phyloP scores from a whole-genome alignment of 495 filamentous ascomycete genomes.

The Neurospora pannonica region DNA sequence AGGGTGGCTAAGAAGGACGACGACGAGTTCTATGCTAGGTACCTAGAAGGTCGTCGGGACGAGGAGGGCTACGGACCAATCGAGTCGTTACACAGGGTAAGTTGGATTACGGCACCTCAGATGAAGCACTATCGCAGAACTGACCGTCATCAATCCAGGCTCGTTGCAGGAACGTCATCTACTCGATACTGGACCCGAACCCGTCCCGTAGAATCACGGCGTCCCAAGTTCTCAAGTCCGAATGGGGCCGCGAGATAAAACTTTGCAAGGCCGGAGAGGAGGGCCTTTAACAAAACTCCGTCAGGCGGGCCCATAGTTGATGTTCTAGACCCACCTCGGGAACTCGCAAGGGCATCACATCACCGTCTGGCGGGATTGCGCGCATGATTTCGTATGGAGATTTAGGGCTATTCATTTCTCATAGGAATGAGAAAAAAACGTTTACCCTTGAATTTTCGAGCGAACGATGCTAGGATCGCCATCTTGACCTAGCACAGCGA shows the following conservation, averaged over 20 bases:
- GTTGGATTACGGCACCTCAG: constrained; percentile 22
- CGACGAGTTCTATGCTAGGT: constrained; percentile 93
- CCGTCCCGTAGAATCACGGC: constrained; percentile 84
- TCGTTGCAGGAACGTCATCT: constrained; percentile 96
- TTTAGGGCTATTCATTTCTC: neutral
- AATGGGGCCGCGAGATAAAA: constrained; percentile 96
- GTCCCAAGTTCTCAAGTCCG: constrained; percentile 91
- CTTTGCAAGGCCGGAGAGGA: constrained; percentile 93
- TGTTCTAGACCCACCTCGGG: neutral
- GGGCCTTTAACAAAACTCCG: constrained; percentile 47
- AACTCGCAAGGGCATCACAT: constrained; percentile 1
- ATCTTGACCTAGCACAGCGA: neutral
- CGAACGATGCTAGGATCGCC: neutral
- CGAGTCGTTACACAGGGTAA: constrained; percentile 88
- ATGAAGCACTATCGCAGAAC: constrained; percentile 6
- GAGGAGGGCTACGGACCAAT: constrained; percentile 95
- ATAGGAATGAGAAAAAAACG: neutral
- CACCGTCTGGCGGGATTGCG: constrained; percentile 13
- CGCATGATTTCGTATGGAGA: neutral
- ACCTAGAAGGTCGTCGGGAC: constrained; percentile 81
- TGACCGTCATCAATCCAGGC: constrained; percentile 46
- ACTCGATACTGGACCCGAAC: constrained; percentile 97
- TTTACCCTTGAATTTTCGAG: neutral
- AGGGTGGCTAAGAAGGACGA: constrained; percentile 90
- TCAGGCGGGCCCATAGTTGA: constrained; percentile 6